These are phyloP conservation scores for Stephanodiscus triporus DNA, from an alignment of 108 stramenopile species.

Conservation along the genomic window DNA sequence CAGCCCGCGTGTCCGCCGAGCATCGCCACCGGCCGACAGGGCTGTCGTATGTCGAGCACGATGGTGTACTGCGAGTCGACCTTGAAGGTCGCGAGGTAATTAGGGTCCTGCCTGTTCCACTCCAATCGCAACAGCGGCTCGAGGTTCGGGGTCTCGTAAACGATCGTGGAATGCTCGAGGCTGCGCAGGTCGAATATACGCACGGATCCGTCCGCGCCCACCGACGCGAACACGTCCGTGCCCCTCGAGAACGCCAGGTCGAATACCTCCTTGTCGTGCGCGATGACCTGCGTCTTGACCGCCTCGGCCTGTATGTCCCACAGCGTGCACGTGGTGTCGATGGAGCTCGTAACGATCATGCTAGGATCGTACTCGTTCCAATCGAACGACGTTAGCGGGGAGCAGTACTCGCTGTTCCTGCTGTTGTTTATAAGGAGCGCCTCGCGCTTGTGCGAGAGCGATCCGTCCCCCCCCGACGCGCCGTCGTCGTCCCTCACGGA, in stretches of 20 bases:
- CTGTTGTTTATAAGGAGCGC: conserved; percentile 95
- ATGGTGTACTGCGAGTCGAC: conserved; percentile 86
- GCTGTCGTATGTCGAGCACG: conserved; percentile 94
- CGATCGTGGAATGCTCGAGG: conserved; percentile 96
- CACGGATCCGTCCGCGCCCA: conserved; percentile 97
- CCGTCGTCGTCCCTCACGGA: conserved; percentile 39
- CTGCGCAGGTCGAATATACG: conserved; percentile 96
- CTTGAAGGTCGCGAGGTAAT: conserved; percentile 94
- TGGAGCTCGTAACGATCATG: conserved; percentile 69
- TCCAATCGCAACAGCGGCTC: conserved; percentile 93
- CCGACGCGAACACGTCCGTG: conserved; percentile 96
- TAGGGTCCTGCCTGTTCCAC: conserved; percentile 99
- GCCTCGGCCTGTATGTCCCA: conserved; percentile 92
- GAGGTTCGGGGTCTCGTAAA: conserved; percentile 93
- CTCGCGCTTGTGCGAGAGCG: conserved; percentile 72
- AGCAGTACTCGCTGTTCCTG: conserved; percentile 93
- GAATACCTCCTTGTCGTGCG: conserved; percentile 99
- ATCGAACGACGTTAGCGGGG: conserved; percentile 94
- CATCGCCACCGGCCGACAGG: conserved; percentile 78
- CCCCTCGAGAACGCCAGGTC: conserved; percentile 94
- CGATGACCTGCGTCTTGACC: conserved; percentile 96
- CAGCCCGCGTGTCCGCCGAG: conserved; percentile 87
- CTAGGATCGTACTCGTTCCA: conserved; percentile 79
- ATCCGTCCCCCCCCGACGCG: conserved; percentile 24
- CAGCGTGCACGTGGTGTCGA: conserved; percentile 99